Conservation (phyloP, 176 grass and related monocot genomes). For the Calamus simplicifolius region DNA sequence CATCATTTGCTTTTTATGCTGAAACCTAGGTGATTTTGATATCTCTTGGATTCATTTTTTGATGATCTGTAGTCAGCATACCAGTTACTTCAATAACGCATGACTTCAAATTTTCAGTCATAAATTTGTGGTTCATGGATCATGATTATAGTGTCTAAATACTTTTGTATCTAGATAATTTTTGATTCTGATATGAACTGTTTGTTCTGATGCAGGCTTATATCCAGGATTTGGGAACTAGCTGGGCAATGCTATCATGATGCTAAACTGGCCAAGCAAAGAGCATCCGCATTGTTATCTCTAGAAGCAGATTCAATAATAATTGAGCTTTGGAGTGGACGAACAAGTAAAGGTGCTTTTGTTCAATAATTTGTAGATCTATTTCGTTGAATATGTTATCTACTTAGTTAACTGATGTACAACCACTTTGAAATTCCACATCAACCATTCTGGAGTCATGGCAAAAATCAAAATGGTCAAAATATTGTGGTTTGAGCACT, state of each 20-base stretch:
- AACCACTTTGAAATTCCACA: too few relatives aligned
- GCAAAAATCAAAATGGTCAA: too few relatives aligned
- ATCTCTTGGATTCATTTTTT: too few relatives aligned
- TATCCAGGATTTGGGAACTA: conserved; percentile 21
- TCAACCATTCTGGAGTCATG: too few relatives aligned
- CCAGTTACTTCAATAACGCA: too few relatives aligned
- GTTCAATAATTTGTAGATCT: neutral
- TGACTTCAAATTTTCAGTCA: too few relatives aligned
- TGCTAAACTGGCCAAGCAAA: conserved; percentile 21
- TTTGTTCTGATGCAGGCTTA: conserved; percentile 7
- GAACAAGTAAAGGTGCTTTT: conserved; percentile 20
- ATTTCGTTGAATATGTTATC: neutral
- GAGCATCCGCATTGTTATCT: conserved; percentile 12
- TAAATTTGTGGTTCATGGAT: too few relatives aligned
- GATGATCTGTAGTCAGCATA: too few relatives aligned
- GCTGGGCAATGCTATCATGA: conserved; percentile 18
- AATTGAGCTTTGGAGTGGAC: conserved; percentile 17
- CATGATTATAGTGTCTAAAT: too few relatives aligned
- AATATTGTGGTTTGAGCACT: too few relatives aligned
- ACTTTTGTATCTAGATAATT: neutral
- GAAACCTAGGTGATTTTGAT: conserved; percentile 11
- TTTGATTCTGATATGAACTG: neutral
- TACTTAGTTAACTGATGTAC: too few relatives aligned
- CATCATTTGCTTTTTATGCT: conserved; percentile 2
- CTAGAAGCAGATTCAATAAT: neutral